Conservation (phyloP, 345 rosid genomes). For the Linum tenue region DNA sequence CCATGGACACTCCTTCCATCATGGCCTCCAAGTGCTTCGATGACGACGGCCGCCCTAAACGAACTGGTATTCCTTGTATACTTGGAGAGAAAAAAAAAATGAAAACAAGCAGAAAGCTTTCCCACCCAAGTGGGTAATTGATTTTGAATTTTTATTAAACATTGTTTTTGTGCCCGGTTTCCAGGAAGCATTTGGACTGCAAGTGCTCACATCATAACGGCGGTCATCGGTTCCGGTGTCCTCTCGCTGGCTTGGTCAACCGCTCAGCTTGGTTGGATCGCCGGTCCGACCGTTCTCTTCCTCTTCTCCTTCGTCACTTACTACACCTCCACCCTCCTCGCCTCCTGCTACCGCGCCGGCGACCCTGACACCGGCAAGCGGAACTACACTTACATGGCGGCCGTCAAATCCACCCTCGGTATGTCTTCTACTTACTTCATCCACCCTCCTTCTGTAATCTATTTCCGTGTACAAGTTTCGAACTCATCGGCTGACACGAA, state of each 20-base stretch:
- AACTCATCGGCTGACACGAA: neutral
- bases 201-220: neutral
- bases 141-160: too few species aligned
- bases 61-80: neutral
- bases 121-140: too few species aligned
- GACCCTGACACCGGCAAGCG: neutral
- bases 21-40: neutral
- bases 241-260: neutral
- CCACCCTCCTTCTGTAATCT: neutral
- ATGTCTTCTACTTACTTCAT: neutral
- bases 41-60: neutral
- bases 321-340: conserved; percentile 1
- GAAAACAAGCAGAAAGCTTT: too few species aligned
- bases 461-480: neutral
- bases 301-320: neutral
- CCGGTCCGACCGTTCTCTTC: neutral
- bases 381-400: neutral
- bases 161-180: too few species aligned
- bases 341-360: neutral
- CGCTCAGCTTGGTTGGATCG: conserved; percentile 3
- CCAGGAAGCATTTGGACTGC: neutral
- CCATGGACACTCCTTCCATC: neutral
- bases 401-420: conserved; percentile 1
- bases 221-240: neutral
- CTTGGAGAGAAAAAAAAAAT: too few species aligned